Percentiles rank a stretch among this genome's conserved stretches.
Conservation (phyloP, 1,284 basidiomycete genomes). For the Cutaneotrichosporon spelunceum region DNA sequence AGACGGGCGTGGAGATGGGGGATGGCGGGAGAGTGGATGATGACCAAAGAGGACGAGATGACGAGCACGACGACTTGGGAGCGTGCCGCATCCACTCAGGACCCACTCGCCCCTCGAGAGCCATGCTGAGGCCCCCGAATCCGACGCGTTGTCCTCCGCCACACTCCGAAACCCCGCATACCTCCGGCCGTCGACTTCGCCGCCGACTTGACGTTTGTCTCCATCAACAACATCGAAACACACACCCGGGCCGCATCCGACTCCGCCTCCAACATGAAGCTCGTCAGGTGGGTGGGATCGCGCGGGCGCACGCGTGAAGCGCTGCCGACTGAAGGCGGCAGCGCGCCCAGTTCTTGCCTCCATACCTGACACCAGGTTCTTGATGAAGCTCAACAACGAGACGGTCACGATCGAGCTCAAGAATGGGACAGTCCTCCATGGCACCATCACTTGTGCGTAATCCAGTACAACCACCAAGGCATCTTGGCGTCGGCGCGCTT, state of each 20-base stretch:
- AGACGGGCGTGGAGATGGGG: background rate
- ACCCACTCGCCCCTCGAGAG: too few relatives aligned
- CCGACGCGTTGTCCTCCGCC: background rate
- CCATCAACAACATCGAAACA: constrained; percentile 9
- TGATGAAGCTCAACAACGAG: constrained; percentile 99
- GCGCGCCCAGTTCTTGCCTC: background rate
- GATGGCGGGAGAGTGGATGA: constrained; percentile 7
- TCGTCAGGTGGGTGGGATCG: constrained; percentile 50
- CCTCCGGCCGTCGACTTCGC: background rate
- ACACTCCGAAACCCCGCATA: constrained; percentile 12
- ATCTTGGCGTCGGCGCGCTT: too few relatives aligned
- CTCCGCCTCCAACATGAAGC: constrained; percentile 53
- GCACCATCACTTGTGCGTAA: constrained; percentile 92
- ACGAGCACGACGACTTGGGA: background rate
- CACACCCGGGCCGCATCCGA: constrained; percentile 28
- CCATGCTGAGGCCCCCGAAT: too few relatives aligned
- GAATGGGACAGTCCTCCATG: constrained; percentile 92
- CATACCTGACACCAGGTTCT: constrained; percentile 61
- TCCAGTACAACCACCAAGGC: too few relatives aligned
- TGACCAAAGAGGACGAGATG: constrained; percentile 13
- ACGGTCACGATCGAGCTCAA: constrained; percentile 98
- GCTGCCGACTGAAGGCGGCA: too few relatives aligned
- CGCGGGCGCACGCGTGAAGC: background rate
- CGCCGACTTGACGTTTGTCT: background rate
- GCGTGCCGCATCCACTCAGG: background rate